Evolutionary conservation across 257 asterid genomes (phyloP).

Genomic region (Capsicum rhomboideum): DNA sequence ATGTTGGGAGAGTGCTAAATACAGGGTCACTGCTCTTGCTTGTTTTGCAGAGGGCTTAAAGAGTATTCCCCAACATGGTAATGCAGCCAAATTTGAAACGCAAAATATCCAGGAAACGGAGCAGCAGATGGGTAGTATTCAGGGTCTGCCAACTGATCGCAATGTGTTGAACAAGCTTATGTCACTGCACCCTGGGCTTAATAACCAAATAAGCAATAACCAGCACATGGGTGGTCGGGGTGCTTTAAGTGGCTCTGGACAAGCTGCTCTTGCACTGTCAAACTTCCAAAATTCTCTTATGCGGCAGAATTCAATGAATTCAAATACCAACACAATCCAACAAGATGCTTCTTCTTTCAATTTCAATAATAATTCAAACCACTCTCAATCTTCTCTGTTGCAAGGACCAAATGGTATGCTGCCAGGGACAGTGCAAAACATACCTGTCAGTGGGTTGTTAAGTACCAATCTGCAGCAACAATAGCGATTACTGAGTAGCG

Average conservation of each 20-base stretch:
- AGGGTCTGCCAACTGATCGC: constrained; percentile 47
- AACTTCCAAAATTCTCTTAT: constrained; percentile 66
- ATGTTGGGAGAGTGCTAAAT: neutral
- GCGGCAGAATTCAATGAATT: constrained; percentile 74
- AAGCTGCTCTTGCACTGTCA: constrained; percentile 55
- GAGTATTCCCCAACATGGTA: constrained; percentile 44
- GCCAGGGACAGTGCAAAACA: constrained; percentile 32
- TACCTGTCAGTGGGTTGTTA: constrained; percentile 22
- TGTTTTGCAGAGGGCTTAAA: constrained; percentile 74
- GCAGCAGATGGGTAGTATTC: constrained; percentile 45
- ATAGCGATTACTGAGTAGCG: constrained; percentile 26
- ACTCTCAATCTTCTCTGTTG: constrained; percentile 25
- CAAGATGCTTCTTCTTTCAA: constrained; percentile 59
- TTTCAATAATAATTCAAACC: constrained; percentile 33
- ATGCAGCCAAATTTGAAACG: constrained; percentile 36
- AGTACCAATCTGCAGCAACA: constrained; percentile 20
- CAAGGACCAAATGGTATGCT: constrained; percentile 35
- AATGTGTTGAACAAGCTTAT: constrained; percentile 47
- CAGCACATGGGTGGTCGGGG: constrained; percentile 49
- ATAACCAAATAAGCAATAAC: constrained; percentile 37
- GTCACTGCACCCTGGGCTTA: constrained; percentile 51
- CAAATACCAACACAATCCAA: constrained; percentile 30
- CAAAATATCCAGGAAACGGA: constrained; percentile 51
- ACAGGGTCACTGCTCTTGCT: neutral
- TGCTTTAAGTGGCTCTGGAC: constrained; percentile 56